phyloP scores from a whole-genome alignment of 2,329 filamentous ascomycete genomes.

The Pseudocercospora macadamiae region DNA sequence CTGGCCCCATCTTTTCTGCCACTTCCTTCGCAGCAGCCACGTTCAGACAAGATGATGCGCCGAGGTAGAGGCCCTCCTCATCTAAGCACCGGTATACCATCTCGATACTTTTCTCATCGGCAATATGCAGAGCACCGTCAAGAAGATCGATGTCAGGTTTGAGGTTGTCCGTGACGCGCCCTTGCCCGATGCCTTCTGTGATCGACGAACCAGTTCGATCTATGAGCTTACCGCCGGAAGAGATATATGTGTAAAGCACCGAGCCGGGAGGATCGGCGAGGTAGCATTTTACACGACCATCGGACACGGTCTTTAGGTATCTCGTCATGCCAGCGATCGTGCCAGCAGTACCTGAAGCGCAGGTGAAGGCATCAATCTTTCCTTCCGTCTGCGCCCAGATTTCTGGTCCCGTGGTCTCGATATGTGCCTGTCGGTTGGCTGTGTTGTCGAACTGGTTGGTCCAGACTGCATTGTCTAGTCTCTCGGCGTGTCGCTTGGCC shows the following conservation, averaged over 20 bases:
- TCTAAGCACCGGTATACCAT: conserved; percentile 98
- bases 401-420: conserved; percentile 95
- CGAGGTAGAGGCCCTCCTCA: conserved; percentile 93
- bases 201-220: conserved; percentile 86
- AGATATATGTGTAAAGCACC: conserved; percentile 90
- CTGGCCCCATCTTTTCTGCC: conserved; percentile 83
- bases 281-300: conserved; percentile 80
- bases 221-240: conserved; percentile 78
- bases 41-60: conserved; percentile 90
- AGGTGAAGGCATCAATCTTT: conserved; percentile 90
- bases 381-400: conserved; percentile 93
- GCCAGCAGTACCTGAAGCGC: conserved; percentile 88
- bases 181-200: conserved; percentile 97
- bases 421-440: conserved; percentile 89
- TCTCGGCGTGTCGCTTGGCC: conserved; percentile 84
- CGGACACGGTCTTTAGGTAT: conserved; percentile 81
- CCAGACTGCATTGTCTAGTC: conserved; percentile 88
- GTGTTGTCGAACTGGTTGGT: conserved; percentile 99
- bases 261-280: conserved; percentile 92
- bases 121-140: conserved; percentile 81
- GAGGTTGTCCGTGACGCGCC: conserved; percentile 93
- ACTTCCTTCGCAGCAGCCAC: conserved; percentile 95
- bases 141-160: conserved; percentile 79
- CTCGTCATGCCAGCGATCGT: conserved; percentile 87
- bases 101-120: conserved; percentile 91